These are phyloP conservation scores for Penicillium sp. DNA, from an alignment of 2,329 filamentous ascomycete species.

Conservation along the genomic window DNA sequence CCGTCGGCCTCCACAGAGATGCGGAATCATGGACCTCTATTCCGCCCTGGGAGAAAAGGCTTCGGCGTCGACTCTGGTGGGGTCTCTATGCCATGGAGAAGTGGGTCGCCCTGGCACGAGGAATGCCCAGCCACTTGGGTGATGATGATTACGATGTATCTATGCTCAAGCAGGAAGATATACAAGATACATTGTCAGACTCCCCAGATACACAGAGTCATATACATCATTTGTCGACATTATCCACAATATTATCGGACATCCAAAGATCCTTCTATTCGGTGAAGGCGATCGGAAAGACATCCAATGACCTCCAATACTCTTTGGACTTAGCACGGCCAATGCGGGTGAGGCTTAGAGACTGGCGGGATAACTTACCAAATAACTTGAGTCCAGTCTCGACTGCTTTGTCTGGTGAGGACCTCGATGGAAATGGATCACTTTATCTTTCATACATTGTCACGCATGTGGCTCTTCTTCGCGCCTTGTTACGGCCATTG, in stretches of 20 bases:
- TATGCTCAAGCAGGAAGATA: background rate
- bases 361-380: background rate
- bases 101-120: background rate
- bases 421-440: background rate
- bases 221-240: background rate
- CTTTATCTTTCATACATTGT: conserved; percentile 1
- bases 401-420: background rate
- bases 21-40: background rate
- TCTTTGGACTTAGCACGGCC: background rate
- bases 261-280: background rate
- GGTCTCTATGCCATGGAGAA: background rate
- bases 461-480: background rate
- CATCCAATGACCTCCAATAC: background rate
- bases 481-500: background rate
- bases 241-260: background rate
- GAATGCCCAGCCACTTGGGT: background rate
- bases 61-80: conserved; percentile 1
- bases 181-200: background rate
- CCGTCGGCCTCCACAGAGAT: background rate
- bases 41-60: background rate
- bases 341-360: background rate
- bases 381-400: background rate
- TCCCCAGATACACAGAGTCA: background rate
- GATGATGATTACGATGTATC: background rate
- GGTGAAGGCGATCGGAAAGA: background rate